These are phyloP conservation scores for Fusarium sp. DNA, from an alignment of 2,329 filamentous ascomycete genomes.

Conservation along the genomic window DNA sequence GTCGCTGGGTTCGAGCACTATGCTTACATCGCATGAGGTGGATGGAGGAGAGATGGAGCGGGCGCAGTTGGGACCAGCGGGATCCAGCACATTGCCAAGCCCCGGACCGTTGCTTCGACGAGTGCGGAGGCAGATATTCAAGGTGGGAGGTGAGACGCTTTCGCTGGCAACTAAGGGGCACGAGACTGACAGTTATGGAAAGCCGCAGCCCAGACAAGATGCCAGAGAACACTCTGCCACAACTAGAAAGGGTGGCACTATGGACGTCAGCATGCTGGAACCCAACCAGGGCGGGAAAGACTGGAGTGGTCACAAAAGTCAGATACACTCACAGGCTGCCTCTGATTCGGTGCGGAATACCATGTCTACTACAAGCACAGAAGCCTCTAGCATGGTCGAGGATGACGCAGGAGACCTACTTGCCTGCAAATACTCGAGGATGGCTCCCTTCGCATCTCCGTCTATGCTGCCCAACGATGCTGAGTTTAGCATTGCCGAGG, in stretches of 20 bases:
- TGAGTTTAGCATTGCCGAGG: not conserved
- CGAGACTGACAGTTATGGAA: not conserved
- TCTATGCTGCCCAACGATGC: not conserved
- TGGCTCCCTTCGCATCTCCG: not conserved
- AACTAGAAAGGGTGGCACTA: not conserved
- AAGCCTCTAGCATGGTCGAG: not conserved
- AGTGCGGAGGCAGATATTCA: not conserved
- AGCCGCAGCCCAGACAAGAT: not conserved
- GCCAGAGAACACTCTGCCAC: not conserved
- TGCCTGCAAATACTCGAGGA: not conserved
- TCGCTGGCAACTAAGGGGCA: not conserved
- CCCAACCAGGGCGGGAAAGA: not conserved
- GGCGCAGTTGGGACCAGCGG: not conserved
- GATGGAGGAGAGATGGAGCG: not conserved
- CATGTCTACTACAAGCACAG: not conserved
- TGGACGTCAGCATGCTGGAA: not conserved
- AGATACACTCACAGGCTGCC: not conserved
- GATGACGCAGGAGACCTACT: not conserved
- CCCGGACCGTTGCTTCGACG: not conserved
- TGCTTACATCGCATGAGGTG: not conserved
- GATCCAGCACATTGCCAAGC: not conserved
- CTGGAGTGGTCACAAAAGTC: not conserved
- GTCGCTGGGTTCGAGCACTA: not conserved
- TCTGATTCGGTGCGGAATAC: not conserved
- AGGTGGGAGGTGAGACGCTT: slow-evolving; percentile 1